Base-by-base conservation (phyloP, 495 filamentous ascomycete species). In the Talaromyces proteolyticus region DNA sequence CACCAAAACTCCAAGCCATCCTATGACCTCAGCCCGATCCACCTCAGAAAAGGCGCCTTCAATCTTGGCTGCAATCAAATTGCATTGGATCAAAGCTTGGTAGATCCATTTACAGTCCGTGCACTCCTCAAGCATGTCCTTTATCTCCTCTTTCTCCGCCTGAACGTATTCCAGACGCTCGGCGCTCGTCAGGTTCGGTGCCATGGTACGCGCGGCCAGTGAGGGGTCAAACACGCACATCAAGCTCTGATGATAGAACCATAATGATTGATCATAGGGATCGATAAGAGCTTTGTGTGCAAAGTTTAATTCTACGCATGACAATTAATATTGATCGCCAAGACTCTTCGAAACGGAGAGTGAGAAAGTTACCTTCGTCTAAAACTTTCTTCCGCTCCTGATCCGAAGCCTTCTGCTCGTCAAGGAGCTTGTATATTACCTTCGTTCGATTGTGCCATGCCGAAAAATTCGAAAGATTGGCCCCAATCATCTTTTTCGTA, bases 241-340 rank as follows among this genome's bases (percentile, higher is more conserved):
- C 50, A 96, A 63, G 59, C 80, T 92, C 51, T 88, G 84, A 59
- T 97, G 89, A 63, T 97, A 99, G 64, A 91, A 95, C 94, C 94
- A 99, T 12, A 96, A 69, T 8, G 88, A 91, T 57, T 96, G 91
- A 61, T 96, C 90, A 52, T 90, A 86, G 5, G 91, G 88, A 55
- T 94, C 92, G 14, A 89, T 90, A 38, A 96, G 77, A 0, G 86
- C 91, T 44, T 81, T 75, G 48, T 85, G 79, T 25, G 95, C 84
- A 20, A 89, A 70, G 37, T 70, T 69, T 50, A 97, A 71, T 64
- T 98, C 88, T 84, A 53, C 14, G n/a, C 8, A 17, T 18, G 44
- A 57, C 44, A 43, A 26, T 34, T 14, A 18, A 52, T 21, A 49
- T 53, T 54, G 46, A 50, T 45, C 16, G 22, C 23, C 21, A 14